Percentiles rank a stretch among this genome's conserved stretches.
phyloP scores from a whole-genome alignment of 2,329 filamentous ascomycete genomes.

The Fusarium verticillioides region DNA sequence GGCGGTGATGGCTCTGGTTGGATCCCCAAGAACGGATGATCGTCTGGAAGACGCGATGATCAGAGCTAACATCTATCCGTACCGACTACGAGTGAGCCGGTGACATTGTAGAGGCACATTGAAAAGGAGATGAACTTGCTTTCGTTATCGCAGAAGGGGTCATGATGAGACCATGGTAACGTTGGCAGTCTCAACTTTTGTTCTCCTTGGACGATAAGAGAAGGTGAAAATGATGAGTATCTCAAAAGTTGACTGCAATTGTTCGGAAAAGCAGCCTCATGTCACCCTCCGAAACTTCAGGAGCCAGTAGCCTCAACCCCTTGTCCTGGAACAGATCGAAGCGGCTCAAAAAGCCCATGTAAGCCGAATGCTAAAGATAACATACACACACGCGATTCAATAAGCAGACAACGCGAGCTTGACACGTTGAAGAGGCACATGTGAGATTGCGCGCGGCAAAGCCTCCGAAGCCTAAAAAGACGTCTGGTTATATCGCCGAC shows the following conservation, averaged over 20 bases:
- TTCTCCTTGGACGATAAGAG: neutral
- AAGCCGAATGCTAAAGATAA: slow-evolving; percentile 8
- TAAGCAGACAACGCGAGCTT: slow-evolving; percentile 18
- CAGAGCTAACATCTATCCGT: slow-evolving; percentile 25
- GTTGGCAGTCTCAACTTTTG: neutral
- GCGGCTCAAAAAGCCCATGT: slow-evolving; percentile 8
- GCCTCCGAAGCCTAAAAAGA: slow-evolving; percentile 14
- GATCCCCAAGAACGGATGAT: slow-evolving; percentile 5
- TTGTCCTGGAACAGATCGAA: slow-evolving; percentile 7
- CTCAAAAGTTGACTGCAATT: neutral
- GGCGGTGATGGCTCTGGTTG: slow-evolving; percentile 9
- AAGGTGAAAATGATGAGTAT: neutral
- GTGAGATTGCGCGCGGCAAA: slow-evolving; percentile 26
- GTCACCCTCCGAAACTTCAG: neutral
- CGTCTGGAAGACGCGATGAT: slow-evolving; percentile 4
- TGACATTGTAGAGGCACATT: neutral
- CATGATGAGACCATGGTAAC: neutral
- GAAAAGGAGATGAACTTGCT: neutral
- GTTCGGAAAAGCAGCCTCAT: neutral
- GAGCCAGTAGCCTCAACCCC: neutral
- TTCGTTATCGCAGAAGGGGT: neutral
- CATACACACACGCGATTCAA: slow-evolving; percentile 17
- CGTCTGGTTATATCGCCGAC: slow-evolving; percentile 9
- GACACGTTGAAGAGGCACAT: slow-evolving; percentile 25
- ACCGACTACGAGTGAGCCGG: slow-evolving; percentile 3